Conservation (phyloP, 2,329 filamentous ascomycete genomes). For the Drechslerella stenobrocha region DNA sequence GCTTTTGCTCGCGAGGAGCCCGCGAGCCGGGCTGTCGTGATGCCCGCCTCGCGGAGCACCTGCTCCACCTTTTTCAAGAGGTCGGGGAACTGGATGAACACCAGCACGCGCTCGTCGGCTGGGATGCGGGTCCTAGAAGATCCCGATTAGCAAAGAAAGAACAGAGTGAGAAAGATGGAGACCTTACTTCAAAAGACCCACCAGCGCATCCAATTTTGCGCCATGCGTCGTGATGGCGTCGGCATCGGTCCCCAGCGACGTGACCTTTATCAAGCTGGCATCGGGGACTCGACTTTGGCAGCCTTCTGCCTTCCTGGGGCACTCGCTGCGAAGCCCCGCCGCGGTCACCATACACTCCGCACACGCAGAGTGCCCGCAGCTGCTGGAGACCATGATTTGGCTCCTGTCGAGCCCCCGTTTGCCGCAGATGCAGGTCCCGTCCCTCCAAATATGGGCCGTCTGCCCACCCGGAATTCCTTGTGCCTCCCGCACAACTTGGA, state of each 20-base stretch:
- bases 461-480: slow-evolving; percentile 49
- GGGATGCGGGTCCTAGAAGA: slow-evolving; percentile 52
- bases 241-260: slow-evolving; percentile 11
- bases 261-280: slow-evolving; percentile 7
- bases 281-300: slow-evolving; percentile 15
- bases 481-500: slow-evolving; percentile 53
- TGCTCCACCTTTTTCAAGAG: slow-evolving; percentile 56
- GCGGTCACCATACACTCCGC: slow-evolving; percentile 50
- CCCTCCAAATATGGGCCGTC: slow-evolving; percentile 53
- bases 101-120: slow-evolving; percentile 59
- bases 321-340: slow-evolving; percentile 16
- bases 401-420: slow-evolving; percentile 52
- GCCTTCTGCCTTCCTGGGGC: slow-evolving; percentile 15
- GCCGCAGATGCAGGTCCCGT: slow-evolving; percentile 53
- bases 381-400: slow-evolving; percentile 57
- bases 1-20: slow-evolving; percentile 53
- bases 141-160: neutral
- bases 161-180: neutral
- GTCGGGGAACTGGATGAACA: slow-evolving; percentile 63
- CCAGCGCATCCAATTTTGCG: slow-evolving; percentile 25
- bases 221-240: slow-evolving; percentile 19
- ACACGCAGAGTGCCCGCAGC: slow-evolving; percentile 63
- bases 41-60: slow-evolving; percentile 54
- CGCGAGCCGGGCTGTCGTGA: slow-evolving; percentile 56
- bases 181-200: slow-evolving; percentile 11